These are phyloP conservation scores for Calonectria honghensis DNA, from an alignment of 2,329 filamentous ascomycete genomes.

Conservation along the genomic window DNA sequence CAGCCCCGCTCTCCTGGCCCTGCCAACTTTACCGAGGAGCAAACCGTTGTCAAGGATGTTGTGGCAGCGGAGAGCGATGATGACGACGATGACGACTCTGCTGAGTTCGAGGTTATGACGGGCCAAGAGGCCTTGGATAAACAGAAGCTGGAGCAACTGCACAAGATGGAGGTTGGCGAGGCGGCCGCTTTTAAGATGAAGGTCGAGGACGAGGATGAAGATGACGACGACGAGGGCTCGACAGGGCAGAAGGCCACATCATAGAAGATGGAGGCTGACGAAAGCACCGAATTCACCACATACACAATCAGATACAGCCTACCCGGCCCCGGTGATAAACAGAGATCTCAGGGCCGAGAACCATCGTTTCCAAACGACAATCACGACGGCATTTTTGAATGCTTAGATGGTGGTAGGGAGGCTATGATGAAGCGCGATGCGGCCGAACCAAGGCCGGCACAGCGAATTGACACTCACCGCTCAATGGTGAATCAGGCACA, in stretches of 20 bases:
- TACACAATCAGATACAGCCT: constrained; percentile 7
- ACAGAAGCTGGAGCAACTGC: constrained; percentile 70
- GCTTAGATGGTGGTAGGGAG: background rate
- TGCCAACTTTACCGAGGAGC: constrained; percentile 46
- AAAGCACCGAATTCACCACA: constrained; percentile 10
- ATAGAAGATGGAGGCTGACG: constrained; percentile 56
- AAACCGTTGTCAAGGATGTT: constrained; percentile 51
- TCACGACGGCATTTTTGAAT: background rate
- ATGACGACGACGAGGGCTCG: constrained; percentile 61
- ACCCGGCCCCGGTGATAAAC: background rate
- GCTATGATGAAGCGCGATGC: background rate
- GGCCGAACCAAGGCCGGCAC: background rate
- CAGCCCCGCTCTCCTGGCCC: constrained; percentile 45
- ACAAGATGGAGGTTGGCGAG: constrained; percentile 77
- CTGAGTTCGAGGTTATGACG: constrained; percentile 67
- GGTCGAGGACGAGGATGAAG: constrained; percentile 62
- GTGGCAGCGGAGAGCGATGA: constrained; percentile 64
- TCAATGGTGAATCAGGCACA: constrained; percentile 8
- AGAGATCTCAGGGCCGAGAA: constrained; percentile 7
- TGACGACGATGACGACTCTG: constrained; percentile 63
- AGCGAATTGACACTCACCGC: constrained; percentile 19
- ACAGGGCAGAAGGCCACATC: constrained; percentile 54
- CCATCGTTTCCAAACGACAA: background rate
- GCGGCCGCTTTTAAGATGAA: constrained; percentile 69
- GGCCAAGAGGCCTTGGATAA: constrained; percentile 66